A percentile compares a stretch with the other conserved stretches of the same genome.
phyloP scores from a whole-genome alignment of 306 rosid species.

The Lathyrus tuberosus region DNA sequence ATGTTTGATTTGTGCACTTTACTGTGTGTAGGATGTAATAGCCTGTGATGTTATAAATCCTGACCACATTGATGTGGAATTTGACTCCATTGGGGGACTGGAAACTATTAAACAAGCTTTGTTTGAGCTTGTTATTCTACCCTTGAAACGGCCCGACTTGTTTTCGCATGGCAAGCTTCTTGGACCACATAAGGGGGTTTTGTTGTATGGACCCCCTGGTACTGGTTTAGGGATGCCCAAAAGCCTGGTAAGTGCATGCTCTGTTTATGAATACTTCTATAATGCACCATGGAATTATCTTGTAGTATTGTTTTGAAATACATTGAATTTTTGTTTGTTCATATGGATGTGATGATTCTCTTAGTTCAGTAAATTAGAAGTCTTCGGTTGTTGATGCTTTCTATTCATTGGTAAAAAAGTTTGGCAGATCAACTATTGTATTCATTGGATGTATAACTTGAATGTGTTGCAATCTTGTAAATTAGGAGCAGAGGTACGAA shows the following conservation, averaged over 20 bases:
- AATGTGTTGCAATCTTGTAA: no score
- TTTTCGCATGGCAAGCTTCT: conserved; percentile 87
- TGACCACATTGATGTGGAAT: conserved; percentile 87
- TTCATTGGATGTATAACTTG: no score
- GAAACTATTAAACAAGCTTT: conserved; percentile 79
- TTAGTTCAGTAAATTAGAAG: neutral
- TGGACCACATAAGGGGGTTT: conserved; percentile 94
- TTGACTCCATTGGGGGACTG: conserved; percentile 85
- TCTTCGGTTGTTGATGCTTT: no score
- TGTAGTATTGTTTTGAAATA: neutral
- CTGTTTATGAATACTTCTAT: conserved; percentile 12
- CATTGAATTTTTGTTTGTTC: conserved; percentile 4
- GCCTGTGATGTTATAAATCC: conserved; percentile 98
- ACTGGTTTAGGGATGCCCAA: conserved; percentile 99
- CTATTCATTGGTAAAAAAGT: no score
- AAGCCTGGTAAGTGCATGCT: conserved; percentile 76
- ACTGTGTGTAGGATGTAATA: conserved; percentile 79
- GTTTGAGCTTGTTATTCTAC: conserved; percentile 90
- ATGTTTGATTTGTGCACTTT: conserved; percentile 20
- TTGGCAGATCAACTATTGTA: no score
- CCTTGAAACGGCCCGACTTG: conserved; percentile 76
- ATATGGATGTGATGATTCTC: neutral
- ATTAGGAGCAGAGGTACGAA: no score
- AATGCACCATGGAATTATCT: conserved; percentile 9
- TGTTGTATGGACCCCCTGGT: conserved; percentile 96